Conservation (phyloP, 2,329 filamentous ascomycete species). For the Fusarium metavorans region DNA sequence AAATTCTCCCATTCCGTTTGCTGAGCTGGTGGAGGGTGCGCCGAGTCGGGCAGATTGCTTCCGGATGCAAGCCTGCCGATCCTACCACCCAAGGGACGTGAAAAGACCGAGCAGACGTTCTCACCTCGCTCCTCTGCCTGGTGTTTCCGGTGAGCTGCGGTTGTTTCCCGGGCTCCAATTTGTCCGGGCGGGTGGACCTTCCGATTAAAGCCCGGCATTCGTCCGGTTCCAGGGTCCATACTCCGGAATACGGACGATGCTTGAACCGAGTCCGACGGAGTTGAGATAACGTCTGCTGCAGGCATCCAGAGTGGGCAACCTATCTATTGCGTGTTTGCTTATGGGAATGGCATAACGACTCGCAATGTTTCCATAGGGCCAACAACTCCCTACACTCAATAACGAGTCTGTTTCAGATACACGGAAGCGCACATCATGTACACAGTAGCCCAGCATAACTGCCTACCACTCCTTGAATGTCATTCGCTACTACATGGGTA, state of each 20-base stretch:
- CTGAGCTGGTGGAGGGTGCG: not conserved
- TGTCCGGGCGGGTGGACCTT: not conserved
- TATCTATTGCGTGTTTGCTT: not conserved
- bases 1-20: not conserved
- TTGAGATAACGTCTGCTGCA: not conserved
- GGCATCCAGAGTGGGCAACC: not conserved
- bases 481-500: not conserved
- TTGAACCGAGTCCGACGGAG: not conserved
- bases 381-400: not conserved
- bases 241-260: constrained; percentile 5
- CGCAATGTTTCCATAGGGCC: not conserved
- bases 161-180: not conserved
- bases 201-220: not conserved
- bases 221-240: not conserved
- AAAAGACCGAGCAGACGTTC: not conserved
- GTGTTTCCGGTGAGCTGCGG: not conserved
- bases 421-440: not conserved
- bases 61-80: not conserved
- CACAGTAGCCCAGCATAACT: not conserved
- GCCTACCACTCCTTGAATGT: not conserved
- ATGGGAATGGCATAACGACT: not conserved
- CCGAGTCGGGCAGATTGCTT: not conserved
- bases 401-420: not conserved
- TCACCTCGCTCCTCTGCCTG: not conserved
- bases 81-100: not conserved